These are phyloP conservation scores for Cubamyces lactineus DNA, from an alignment of 768 basidiomycete genomes.

Conservation along the genomic window DNA sequence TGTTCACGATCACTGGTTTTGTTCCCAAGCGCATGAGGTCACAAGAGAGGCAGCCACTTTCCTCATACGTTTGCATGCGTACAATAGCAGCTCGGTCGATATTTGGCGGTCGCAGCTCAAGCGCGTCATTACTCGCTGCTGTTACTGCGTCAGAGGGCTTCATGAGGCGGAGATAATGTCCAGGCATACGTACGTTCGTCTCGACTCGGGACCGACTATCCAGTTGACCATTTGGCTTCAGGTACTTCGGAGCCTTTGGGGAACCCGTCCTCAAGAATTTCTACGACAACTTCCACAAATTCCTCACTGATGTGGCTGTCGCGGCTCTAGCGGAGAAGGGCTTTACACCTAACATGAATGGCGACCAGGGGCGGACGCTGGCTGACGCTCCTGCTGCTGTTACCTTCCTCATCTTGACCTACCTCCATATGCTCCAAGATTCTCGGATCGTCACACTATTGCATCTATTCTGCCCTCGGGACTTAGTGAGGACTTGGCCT, in stretches of 20 bases:
- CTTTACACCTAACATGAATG: neutral
- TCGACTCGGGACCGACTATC: neutral
- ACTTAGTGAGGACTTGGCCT: constrained; percentile 54
- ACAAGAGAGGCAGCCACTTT: constrained; percentile 76
- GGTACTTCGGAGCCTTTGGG: constrained; percentile 75
- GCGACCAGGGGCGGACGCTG: constrained; percentile 33
- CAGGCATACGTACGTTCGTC: constrained; percentile 66
- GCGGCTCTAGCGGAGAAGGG: constrained; percentile 45
- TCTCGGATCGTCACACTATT: constrained; percentile 48
- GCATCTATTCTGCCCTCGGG: constrained; percentile 41
- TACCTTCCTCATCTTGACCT: constrained; percentile 65
- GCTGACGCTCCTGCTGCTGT: constrained; percentile 51
- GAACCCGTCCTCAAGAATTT: constrained; percentile 56
- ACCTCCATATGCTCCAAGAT: constrained; percentile 59
- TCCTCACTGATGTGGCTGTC: constrained; percentile 62
- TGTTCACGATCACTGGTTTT: constrained; percentile 73
- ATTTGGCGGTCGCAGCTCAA: constrained; percentile 65
- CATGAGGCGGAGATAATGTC: constrained; percentile 67
- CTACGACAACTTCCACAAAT: constrained; percentile 62
- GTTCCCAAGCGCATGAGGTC: constrained; percentile 57
- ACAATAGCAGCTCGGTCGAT: constrained; percentile 56
- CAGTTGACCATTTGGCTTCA: constrained; percentile 34
- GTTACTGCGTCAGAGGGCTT: constrained; percentile 69
- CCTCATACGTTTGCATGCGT: constrained; percentile 82
- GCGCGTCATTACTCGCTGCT: constrained; percentile 62